These are phyloP conservation scores for Macaranga tanarius DNA, from an alignment of 441 rosid species.

Conservation along the genomic window DNA sequence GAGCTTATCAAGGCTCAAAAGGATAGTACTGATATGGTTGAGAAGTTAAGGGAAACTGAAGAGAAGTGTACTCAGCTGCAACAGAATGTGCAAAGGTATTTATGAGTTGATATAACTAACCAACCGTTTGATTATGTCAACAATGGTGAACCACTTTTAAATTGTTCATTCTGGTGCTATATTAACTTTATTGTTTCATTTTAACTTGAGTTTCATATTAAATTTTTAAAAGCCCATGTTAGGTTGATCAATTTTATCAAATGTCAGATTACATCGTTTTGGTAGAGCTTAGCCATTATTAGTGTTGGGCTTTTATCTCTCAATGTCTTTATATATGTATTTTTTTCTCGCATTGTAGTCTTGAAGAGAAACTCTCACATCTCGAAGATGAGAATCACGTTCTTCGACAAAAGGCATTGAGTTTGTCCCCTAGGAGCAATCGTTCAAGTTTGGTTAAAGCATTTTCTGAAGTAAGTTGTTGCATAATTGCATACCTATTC, in stretches of 20 bases:
- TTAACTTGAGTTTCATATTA: not conserved
- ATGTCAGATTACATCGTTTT: not conserved
- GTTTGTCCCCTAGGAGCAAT: constrained; percentile 52
- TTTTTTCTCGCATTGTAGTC: constrained; percentile 41
- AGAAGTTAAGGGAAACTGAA: constrained; percentile 68
- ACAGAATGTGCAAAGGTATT: constrained; percentile 66
- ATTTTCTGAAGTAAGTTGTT: constrained; percentile 68
- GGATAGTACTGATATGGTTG: constrained; percentile 44
- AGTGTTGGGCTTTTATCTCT: constrained; percentile 8
- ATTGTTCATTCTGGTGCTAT: not conserved
- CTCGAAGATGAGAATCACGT: constrained; percentile 89
- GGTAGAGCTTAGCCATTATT: constrained; percentile 3
- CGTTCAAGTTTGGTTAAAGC: constrained; percentile 47
- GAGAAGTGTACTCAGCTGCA: constrained; percentile 69
- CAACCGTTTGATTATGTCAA: constrained; percentile 1
- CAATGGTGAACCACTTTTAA: too few species aligned
- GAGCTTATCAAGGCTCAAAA: constrained; percentile 66
- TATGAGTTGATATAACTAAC: constrained; percentile 1
- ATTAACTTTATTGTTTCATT: not conserved
- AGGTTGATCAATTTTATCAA: not conserved
- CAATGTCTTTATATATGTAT: constrained; percentile 16
- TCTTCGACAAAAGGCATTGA: constrained; percentile 74
- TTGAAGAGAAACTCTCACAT: constrained; percentile 72
- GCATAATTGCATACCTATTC: not conserved
- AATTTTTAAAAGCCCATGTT: not conserved